These are phyloP conservation scores for Luvunga scandens DNA, from an alignment of 345 rosid genomes.

Conservation along the genomic window DNA sequence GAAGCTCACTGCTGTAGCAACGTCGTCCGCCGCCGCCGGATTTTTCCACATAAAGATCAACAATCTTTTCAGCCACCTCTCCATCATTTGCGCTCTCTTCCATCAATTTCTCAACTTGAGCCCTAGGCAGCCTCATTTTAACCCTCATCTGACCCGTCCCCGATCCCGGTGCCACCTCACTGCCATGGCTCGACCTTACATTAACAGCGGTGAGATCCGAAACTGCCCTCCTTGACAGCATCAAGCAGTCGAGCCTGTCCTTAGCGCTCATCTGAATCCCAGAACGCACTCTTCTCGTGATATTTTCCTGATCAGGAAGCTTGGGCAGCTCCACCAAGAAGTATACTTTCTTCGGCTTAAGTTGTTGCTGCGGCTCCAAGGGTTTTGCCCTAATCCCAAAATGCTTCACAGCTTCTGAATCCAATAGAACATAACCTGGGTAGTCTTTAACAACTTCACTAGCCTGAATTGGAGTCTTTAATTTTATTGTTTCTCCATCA, in stretches of 20 bases:
- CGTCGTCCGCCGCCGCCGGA: constrained; percentile 13
- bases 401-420: constrained; percentile 75
- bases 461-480: constrained; percentile 62
- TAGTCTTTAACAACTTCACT: constrained; percentile 58
- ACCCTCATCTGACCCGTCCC: constrained; percentile 38
- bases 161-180: not conserved
- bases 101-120: constrained; percentile 64
- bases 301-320: constrained; percentile 28
- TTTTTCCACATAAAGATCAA: constrained; percentile 42
- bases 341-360: constrained; percentile 60
- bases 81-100: constrained; percentile 58
- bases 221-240: constrained; percentile 69
- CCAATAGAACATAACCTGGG: constrained; percentile 76
- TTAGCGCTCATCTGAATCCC: constrained; percentile 78
- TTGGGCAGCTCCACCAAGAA: constrained; percentile 79
- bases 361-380: constrained; percentile 52
- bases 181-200: not conserved
- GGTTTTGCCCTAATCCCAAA: constrained; percentile 78
- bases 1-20: not conserved
- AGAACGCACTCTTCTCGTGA: constrained; percentile 71
- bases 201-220: constrained; percentile 53
- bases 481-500: constrained; percentile 72
- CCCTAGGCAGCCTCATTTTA: constrained; percentile 67
- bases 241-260: constrained; percentile 80
- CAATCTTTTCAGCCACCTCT: constrained; percentile 70